A percentile compares a stretch with the other conserved stretches of the same genome.
These are phyloP conservation scores for Candida qinlingensis DNA, from an alignment of 805 yeast genomes.

Conservation along the genomic window DNA sequence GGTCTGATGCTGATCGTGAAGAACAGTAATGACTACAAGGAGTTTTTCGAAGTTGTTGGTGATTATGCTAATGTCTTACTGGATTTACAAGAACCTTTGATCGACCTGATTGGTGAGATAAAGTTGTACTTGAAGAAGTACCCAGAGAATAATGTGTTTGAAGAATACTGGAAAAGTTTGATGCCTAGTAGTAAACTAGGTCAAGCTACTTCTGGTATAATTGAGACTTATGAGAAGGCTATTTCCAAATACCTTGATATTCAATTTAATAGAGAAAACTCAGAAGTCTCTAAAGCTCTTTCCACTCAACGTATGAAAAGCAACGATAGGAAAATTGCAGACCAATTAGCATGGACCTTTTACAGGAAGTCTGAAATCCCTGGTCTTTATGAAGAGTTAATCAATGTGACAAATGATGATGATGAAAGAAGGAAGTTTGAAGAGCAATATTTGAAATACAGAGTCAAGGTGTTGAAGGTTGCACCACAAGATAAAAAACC, in stretches of 20 bases:
- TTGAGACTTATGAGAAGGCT: slow-evolving; percentile 43
- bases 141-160: slow-evolving; percentile 30
- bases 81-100: slow-evolving; percentile 38
- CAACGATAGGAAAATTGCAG: slow-evolving; percentile 2
- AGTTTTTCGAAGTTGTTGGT: slow-evolving; percentile 44
- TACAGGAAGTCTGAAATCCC: slow-evolving; percentile 49
- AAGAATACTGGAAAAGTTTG: slow-evolving; percentile 42
- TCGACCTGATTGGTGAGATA: slow-evolving; percentile 45
- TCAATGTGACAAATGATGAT: slow-evolving; percentile 62
- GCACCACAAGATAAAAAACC: slow-evolving; percentile 43
- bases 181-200: slow-evolving; percentile 55
- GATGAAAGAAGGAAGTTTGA: slow-evolving; percentile 52
- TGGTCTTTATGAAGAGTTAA: slow-evolving; percentile 45
- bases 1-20: slow-evolving; percentile 55
- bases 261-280: slow-evolving; percentile 35
- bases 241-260: slow-evolving; percentile 39
- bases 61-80: slow-evolving; percentile 37
- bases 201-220: slow-evolving; percentile 41
- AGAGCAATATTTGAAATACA: slow-evolving; percentile 51
- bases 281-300: slow-evolving; percentile 33
- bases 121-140: slow-evolving; percentile 38
- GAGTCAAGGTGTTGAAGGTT: slow-evolving; percentile 46
- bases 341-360: slow-evolving; percentile 43
- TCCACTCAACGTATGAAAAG: slow-evolving; percentile 44
- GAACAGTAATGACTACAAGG: slow-evolving; percentile 31